Percentiles rank a stretch among this genome's conserved stretches.
Conservation (phyloP, 2,329 filamentous ascomycete species). For the Byssochlamys sp. region DNA sequence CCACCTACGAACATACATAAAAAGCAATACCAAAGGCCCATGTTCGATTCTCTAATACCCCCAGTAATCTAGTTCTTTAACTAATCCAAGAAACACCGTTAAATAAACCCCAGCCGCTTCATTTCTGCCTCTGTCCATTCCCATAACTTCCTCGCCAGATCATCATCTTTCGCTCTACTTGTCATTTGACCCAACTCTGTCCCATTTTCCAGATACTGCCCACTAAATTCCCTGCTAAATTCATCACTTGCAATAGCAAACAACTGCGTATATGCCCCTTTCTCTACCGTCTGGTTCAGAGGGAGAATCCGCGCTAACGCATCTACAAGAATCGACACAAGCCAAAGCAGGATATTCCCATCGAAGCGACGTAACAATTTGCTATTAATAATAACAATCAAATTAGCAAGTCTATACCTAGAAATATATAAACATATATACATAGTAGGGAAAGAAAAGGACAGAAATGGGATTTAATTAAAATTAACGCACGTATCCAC, state of each 20-base stretch:
- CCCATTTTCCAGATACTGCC: conserved; percentile 4
- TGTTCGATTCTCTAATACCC: no score
- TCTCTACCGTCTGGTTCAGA: not conserved
- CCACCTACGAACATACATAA: no score
- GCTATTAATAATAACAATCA: not conserved
- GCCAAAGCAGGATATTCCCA: not conserved
- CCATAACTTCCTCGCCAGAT: conserved; percentile 1
- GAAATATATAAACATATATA: no score
- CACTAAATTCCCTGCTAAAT: not conserved
- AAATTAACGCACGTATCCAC: conserved; percentile 14
- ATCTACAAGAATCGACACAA: not conserved
- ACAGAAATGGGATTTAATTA: no score
- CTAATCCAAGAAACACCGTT: not conserved
- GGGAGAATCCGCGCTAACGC: not conserved
- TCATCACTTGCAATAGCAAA: not conserved
- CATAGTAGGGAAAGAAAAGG: not conserved
- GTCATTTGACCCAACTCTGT: conserved; percentile 3
- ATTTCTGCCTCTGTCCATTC: conserved; percentile 5
- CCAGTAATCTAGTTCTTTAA: no score
- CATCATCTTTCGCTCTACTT: conserved; percentile 3
- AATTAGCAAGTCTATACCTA: no score
- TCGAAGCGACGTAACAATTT: not conserved
- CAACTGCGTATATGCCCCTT: not conserved
- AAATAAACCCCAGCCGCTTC: not conserved
- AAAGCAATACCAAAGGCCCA: no score